Base-by-base conservation (phyloP, 371 early-diverging fungal species). In the Syncephalastrum monosporum region DNA sequence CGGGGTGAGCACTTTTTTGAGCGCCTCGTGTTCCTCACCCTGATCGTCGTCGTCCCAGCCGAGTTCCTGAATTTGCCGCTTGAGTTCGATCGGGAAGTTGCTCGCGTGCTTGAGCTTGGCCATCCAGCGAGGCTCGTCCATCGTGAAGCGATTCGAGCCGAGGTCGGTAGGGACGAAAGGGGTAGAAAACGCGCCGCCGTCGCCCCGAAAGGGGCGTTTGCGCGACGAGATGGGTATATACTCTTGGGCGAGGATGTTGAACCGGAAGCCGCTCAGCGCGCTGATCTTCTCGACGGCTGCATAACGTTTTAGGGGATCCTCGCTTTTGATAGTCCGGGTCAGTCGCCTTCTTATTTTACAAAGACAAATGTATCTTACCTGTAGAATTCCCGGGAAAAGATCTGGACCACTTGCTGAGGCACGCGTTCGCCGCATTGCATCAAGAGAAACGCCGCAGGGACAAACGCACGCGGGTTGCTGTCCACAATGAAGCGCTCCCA, bases 31-130 rank as follows among this genome's bases (percentile, higher is more conserved):
- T 21, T 84, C 82, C 52, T 76, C 77, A 0, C 71, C 72, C 47
- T 80, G 66, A 33, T 81, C 83, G 43, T 81, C 81, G 24, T 82
- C 82, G 16, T 81, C 83, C 85, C 86, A 87, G 0, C 84, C 82
- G 0, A 86, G 59, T 29, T 80, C 82, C 55, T 83, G 82, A 21
- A 87, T 83, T 24, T 77, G 84, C 15, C 71, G 71, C 19, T 83
- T 80, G 13, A 87, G 71, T 53, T 85, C 88, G 17, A 77, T 68
- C 1, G 83, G 78, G 24, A 83, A 81, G 42, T 81, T 81, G 53
- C 81, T 79, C 1, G 77, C 74, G 56, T 69, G 73, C 52, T 80
- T 83, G 16, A 85, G 57, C 50, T 85, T 81, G 10, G 77, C 69
- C 68, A 81, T 74, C 82, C 83, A 83, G 6, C 79, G 74, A 7